phyloP scores from a whole-genome alignment of 2,329 filamentous ascomycete species.

The Talaromyces pinophilus region DNA sequence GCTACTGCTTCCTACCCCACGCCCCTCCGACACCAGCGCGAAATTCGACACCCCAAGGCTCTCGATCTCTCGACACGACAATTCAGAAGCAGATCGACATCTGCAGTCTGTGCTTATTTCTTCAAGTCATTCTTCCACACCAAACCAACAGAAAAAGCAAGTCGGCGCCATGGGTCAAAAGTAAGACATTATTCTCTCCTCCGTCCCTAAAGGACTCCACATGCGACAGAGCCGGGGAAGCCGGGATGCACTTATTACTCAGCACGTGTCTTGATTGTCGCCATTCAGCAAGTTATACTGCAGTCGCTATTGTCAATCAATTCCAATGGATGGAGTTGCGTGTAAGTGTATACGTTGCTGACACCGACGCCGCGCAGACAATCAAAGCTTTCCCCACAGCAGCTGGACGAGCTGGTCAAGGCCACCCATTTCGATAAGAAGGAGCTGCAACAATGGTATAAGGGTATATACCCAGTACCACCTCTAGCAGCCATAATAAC shows the following conservation, averaged over 20 bases:
- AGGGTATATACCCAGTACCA: slow-evolving; percentile 63
- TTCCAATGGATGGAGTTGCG: not conserved
- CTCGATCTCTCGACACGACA: not conserved
- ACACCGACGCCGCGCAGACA: slow-evolving; percentile 62
- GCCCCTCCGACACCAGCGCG: not conserved
- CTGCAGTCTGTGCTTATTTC: not conserved
- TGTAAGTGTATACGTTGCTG: not conserved
- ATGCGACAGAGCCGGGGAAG: not conserved
- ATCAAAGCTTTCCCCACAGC: slow-evolving; percentile 95
- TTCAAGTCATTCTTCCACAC: too few relatives aligned
- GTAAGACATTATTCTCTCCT: slow-evolving; percentile 15
- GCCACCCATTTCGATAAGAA: slow-evolving; percentile 99
- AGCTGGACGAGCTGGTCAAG: slow-evolving; percentile 92
- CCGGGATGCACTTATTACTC: not conserved
- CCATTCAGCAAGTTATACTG: not conserved
- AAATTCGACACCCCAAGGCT: not conserved
- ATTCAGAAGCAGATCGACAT: not conserved
- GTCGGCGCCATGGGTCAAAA: slow-evolving; percentile 20
- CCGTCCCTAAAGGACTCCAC: not conserved
- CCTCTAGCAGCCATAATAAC: not conserved
- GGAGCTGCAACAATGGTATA: slow-evolving; percentile 99
- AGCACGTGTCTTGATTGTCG: not conserved
- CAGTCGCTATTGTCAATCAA: not conserved
- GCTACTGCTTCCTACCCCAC: not conserved
- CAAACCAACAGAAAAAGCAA: not conserved